Percentiles rank a stretch among this genome's conserved stretches.
These are phyloP conservation scores for Boletus bicolor DNA, from an alignment of 768 basidiomycete genomes.

Conservation along the genomic window DNA sequence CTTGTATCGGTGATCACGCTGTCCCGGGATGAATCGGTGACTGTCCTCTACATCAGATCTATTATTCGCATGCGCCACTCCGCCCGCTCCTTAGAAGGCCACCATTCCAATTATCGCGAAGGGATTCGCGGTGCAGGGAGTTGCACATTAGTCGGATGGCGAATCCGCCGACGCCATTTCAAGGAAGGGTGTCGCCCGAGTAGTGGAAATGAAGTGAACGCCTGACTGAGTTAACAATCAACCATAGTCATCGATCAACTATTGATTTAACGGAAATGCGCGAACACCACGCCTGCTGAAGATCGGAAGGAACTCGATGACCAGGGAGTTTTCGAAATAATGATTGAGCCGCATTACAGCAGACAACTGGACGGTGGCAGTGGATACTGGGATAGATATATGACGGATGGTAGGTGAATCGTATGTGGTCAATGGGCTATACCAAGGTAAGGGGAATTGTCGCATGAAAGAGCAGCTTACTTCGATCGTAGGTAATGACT, in stretches of 20 bases:
- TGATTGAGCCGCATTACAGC: background rate
- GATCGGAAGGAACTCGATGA: background rate
- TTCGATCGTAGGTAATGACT: background rate
- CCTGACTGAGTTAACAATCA: background rate
- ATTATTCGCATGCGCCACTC: constrained; percentile 1
- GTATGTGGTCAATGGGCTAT: background rate
- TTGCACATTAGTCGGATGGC: background rate
- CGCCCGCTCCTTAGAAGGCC: background rate
- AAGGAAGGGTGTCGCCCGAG: background rate
- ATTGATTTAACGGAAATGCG: constrained; percentile 7
- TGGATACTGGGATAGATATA: background rate
- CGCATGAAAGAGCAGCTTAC: background rate
- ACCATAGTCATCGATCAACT: constrained; percentile 4
- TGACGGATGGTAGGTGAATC: background rate
- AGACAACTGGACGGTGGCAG: background rate
- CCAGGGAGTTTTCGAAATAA: background rate
- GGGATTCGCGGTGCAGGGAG: constrained; percentile 6
- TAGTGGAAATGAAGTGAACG: background rate
- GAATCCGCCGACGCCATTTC: constrained; percentile 9
- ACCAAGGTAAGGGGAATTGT: background rate
- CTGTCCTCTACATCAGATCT: background rate
- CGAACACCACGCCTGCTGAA: background rate
- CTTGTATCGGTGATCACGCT: background rate
- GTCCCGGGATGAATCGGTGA: background rate
- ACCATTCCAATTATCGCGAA: background rate